phyloP scores from a whole-genome alignment of 2,329 filamentous ascomycete genomes.

The Teratosphaeria pseudoeucalypti region DNA sequence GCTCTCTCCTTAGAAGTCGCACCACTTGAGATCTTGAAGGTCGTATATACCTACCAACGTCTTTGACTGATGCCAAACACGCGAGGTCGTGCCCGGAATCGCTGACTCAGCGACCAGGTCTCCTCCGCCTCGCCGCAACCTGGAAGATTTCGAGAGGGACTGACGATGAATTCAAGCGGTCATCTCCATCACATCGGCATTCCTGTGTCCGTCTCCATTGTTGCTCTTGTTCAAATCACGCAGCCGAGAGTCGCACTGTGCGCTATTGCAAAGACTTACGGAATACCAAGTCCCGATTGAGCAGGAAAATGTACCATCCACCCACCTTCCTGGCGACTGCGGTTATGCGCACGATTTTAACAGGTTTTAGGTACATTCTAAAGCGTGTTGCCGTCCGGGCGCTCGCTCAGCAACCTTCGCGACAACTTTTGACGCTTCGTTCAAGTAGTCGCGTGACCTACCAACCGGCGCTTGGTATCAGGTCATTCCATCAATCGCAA shows the following conservation, averaged over 20 bases:
- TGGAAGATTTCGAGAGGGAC: background rate
- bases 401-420: constrained; percentile 36
- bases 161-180: background rate
- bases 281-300: background rate
- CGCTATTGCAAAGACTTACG: too few species aligned
- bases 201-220: background rate
- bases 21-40: too few species aligned
- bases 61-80: too few species aligned
- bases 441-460: constrained; percentile 14
- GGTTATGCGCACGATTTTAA: background rate
- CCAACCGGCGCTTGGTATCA: constrained; percentile 23
- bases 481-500: constrained; percentile 31
- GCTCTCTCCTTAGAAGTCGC: too few species aligned
- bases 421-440: constrained; percentile 33
- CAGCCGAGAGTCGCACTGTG: too few species aligned
- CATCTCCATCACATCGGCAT: background rate
- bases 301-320: background rate
- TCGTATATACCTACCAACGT: too few species aligned
- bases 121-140: background rate
- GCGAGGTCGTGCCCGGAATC: too few species aligned
- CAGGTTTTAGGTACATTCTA: constrained; percentile 42
- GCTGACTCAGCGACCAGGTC: background rate
- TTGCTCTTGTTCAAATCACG: background rate
- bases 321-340: background rate
- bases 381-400: constrained; percentile 48